phyloP scores from a whole-genome alignment of 176 grass and related monocot genomes.

The Lolium perenne region DNA sequence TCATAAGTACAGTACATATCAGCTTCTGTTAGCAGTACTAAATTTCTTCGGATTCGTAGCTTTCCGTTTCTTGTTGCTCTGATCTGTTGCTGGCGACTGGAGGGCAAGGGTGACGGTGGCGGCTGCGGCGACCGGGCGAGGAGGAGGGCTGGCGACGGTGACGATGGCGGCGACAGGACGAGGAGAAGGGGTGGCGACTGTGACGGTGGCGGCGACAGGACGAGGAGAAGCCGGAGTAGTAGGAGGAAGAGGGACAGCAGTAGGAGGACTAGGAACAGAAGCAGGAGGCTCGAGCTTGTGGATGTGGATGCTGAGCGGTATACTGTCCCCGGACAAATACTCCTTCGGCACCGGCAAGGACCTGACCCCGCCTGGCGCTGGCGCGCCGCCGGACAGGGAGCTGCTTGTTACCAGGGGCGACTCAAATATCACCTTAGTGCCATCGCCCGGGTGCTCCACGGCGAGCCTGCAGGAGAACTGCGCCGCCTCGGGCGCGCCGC shows the following conservation, averaged over 20 bases:
- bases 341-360: neutral
- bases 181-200: neutral
- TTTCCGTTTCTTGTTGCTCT: constrained; percentile 19
- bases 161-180: neutral
- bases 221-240: neutral
- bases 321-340: neutral
- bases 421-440: neutral
- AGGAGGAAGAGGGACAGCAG: neutral
- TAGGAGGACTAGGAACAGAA: neutral
- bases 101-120: neutral
- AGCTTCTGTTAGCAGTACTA: neutral
- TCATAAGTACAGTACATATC: neutral
- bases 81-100: neutral
- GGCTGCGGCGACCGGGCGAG: too few relatives aligned
- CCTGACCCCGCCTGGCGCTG: neutral
- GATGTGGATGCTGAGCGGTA: constrained; percentile 25
- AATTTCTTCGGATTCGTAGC: constrained; percentile 5
- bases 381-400: constrained; percentile 9
- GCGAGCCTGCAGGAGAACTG: constrained; percentile 27
- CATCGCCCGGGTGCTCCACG: constrained; percentile 10
- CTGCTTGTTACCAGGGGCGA: constrained; percentile 3
- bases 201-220: neutral
- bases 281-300: neutral
- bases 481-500: neutral
- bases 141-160: neutral